These are phyloP conservation scores for Panicum hallii DNA, from an alignment of 202 grass and related monocot genomes.

Conservation along the genomic window DNA sequence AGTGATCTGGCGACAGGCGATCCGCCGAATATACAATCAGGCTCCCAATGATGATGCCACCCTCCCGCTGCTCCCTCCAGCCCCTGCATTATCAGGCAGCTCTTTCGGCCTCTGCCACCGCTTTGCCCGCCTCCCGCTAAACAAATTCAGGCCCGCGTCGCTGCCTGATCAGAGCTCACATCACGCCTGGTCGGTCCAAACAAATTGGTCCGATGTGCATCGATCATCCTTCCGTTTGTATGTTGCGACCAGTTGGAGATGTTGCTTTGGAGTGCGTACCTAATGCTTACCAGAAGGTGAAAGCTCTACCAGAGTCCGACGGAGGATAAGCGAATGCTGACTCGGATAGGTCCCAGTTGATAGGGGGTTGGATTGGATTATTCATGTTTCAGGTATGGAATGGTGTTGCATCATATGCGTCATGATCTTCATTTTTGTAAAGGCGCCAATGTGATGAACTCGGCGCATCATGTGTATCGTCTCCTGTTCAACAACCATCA, in stretches of 20 bases:
- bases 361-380: background rate
- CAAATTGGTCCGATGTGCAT: constrained; percentile 33
- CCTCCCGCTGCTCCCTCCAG: constrained; percentile 32
- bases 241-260: background rate
- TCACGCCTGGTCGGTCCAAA: background rate
- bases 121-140: background rate
- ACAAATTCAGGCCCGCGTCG: constrained; percentile 35
- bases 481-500: background rate
- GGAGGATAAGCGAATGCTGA: constrained; percentile 10
- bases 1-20: constrained; percentile 42
- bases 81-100: constrained; percentile 40
- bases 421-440: background rate
- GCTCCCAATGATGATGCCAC: constrained; percentile 26
- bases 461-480: too few species aligned
- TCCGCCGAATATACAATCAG: constrained; percentile 34
- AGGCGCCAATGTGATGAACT: too few species aligned
- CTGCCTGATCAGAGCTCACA: constrained; percentile 25
- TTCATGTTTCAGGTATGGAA: background rate
- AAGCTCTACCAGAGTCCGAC: background rate
- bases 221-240: background rate
- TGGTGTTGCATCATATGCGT: background rate
- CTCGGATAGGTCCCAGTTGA: constrained; percentile 29
- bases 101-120: background rate
- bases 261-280: constrained; percentile 36
- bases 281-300: constrained; percentile 36